phyloP scores from a whole-genome alignment of 305 asterid genomes.

The Fraxinus angustifolia region DNA sequence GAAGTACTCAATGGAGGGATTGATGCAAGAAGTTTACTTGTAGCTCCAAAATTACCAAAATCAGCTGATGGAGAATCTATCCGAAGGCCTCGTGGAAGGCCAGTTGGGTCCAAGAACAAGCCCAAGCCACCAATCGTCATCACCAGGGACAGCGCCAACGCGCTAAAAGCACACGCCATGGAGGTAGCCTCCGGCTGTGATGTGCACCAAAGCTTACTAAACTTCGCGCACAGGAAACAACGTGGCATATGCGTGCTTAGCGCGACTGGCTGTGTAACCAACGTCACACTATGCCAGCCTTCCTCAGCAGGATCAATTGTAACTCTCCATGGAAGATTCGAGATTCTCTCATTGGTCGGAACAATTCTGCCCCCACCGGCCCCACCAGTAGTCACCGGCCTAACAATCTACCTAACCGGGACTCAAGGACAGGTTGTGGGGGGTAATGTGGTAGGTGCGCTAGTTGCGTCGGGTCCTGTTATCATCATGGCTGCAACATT shows the following conservation, averaged over 20 bases:
- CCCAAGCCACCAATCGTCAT: conserved; percentile 87
- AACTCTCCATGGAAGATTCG: conserved; percentile 74
- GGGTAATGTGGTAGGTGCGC: conserved; percentile 68
- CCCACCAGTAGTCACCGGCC: conserved; percentile 72
- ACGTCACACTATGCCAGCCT: conserved; percentile 73
- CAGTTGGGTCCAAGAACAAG: conserved; percentile 85
- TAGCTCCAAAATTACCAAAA: conserved; percentile 21
- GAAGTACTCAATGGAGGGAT: background rate
- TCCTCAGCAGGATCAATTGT: conserved; percentile 59
- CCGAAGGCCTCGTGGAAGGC: conserved; percentile 77
- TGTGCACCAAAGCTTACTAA: conserved; percentile 44
- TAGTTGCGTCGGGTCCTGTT: conserved; percentile 80
- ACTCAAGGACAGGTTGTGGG: conserved; percentile 85
- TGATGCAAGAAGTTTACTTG: conserved; percentile 29
- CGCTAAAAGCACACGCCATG: conserved; percentile 75
- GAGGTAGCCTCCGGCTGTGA: conserved; percentile 70
- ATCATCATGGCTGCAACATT: conserved; percentile 84
- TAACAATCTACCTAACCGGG: conserved; percentile 68
- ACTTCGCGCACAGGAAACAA: conserved; percentile 58
- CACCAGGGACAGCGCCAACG: conserved; percentile 75
- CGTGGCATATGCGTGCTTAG: conserved; percentile 67
- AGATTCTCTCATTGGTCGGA: conserved; percentile 66
- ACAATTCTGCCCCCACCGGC: conserved; percentile 82
- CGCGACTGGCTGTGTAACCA: conserved; percentile 74
- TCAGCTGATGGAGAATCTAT: conserved; percentile 30